Percentiles rank a stretch among this genome's conserved stretches.
phyloP scores from a whole-genome alignment of 805 yeast species.

The Cyberlindnera nakhonratchasimensis region DNA sequence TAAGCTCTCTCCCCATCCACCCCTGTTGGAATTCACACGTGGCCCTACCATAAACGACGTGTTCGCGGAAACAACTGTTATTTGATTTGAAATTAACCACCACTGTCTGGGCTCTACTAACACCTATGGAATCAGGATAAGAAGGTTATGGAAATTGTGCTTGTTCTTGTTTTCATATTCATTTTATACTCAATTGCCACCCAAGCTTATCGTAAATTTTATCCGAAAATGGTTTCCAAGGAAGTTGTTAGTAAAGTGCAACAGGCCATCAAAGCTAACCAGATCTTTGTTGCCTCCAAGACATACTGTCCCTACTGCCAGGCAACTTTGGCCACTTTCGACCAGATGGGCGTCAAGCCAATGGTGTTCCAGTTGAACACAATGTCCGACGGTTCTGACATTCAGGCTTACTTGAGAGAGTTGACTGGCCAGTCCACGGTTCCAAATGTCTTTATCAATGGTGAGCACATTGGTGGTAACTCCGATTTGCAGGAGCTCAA shows the following conservation, averaged over 20 bases:
- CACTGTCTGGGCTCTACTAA: background rate
- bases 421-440: constrained; percentile 90
- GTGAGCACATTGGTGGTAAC: constrained; percentile 95
- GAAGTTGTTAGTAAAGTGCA: constrained; percentile 57
- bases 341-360: constrained; percentile 42
- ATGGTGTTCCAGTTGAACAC: constrained; percentile 43
- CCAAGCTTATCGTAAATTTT: constrained; percentile 4
- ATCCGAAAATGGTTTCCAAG: constrained; percentile 51
- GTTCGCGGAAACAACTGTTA: background rate
- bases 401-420: constrained; percentile 74
- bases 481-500: constrained; percentile 77
- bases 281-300: constrained; percentile 79
- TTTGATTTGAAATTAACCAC: no score
- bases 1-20: no score
- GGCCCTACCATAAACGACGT: background rate
- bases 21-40: no score
- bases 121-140: background rate
- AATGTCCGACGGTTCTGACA: constrained; percentile 70
- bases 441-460: constrained; percentile 87
- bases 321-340: constrained; percentile 40
- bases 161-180: background rate
- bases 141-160: constrained; percentile 1
- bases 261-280: constrained; percentile 57
- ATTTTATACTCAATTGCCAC: constrained; percentile 2
- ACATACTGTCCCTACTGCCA: constrained; percentile 67